These are phyloP conservation scores for Aspergillus persii DNA, from an alignment of 2,329 filamentous ascomycete species.

Conservation along the genomic window DNA sequence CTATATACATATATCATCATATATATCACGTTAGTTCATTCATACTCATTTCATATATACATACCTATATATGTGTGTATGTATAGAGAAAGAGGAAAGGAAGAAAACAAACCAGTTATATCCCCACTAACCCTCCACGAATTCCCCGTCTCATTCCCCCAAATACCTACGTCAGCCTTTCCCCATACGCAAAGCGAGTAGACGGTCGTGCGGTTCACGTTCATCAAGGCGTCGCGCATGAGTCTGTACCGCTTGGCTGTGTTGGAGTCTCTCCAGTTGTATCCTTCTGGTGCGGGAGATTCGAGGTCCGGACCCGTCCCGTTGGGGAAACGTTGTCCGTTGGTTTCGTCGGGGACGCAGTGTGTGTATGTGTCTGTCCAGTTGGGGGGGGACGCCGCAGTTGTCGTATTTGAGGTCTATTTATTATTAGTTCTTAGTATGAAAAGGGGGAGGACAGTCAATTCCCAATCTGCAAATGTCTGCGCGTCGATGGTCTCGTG, in stretches of 20 bases:
- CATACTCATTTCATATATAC: too few species aligned
- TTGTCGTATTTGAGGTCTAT: conserved; percentile 59
- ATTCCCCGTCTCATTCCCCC: conserved; percentile 51
- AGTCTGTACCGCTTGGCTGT: conserved; percentile 47
- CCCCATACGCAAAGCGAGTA: conserved; percentile 58
- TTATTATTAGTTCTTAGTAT: background rate
- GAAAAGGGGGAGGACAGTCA: conserved; percentile 41
- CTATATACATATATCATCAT: too few species aligned
- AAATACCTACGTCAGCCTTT: conserved; percentile 48
- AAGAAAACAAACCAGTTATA: conserved; percentile 26
- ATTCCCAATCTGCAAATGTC: conserved; percentile 58
- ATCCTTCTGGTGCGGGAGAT: conserved; percentile 44
- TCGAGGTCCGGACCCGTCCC: conserved; percentile 39
- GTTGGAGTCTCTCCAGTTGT: conserved; percentile 51
- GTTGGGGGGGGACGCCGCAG: conserved; percentile 43
- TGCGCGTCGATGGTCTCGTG: conserved; percentile 58
- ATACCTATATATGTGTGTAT: background rate
- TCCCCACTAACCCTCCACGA: conserved; percentile 44
- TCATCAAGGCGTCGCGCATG: conserved; percentile 55
- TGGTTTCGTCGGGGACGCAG: conserved; percentile 41
- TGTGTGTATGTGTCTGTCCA: conserved; percentile 40
- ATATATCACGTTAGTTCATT: too few species aligned
- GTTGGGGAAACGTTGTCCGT: conserved; percentile 38
- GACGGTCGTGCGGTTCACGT: conserved; percentile 47
- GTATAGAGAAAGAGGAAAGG: background rate